phyloP scores from a whole-genome alignment of 2,329 filamentous ascomycete species.

The Aspergillus niger region DNA sequence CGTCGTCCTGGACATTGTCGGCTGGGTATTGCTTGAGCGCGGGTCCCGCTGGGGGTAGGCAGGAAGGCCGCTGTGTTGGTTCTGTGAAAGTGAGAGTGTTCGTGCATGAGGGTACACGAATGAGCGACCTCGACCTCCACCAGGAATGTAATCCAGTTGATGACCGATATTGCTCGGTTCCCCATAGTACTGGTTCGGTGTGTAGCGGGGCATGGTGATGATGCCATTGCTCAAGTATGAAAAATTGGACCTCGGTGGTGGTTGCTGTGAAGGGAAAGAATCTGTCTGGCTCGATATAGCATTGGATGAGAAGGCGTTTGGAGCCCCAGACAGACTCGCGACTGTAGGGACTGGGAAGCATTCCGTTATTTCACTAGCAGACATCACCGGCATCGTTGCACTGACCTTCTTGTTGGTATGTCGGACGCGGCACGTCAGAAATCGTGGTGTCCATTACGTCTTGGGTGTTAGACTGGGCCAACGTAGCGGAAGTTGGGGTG shows the following conservation, averaged over 20 bases:
- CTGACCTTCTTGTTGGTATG: neutral
- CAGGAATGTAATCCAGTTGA: neutral
- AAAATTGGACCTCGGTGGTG: neutral
- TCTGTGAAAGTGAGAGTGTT: neutral
- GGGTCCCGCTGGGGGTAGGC: neutral
- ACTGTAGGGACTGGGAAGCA: neutral
- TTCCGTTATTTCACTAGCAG: neutral
- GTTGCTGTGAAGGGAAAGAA: neutral
- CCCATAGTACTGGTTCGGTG: neutral
- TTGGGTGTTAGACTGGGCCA: neutral
- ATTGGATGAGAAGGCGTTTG: neutral
- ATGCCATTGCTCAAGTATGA: neutral
- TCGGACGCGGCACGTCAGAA: neutral
- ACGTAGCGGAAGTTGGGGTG: neutral
- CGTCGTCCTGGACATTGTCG: neutral
- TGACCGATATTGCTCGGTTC: neutral
- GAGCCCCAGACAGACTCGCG: neutral
- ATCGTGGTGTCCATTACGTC: neutral
- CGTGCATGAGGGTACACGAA: neutral
- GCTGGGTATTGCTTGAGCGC: neutral
- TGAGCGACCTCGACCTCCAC: neutral
- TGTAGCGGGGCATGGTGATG: neutral
- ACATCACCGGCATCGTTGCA: neutral
- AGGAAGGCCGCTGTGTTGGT: neutral
- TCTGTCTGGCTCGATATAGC: neutral